Percentiles rank a stretch among this genome's conserved stretches.
Conservation (phyloP, 2,329 filamentous ascomycete species). For the Fusarium sp. region DNA sequence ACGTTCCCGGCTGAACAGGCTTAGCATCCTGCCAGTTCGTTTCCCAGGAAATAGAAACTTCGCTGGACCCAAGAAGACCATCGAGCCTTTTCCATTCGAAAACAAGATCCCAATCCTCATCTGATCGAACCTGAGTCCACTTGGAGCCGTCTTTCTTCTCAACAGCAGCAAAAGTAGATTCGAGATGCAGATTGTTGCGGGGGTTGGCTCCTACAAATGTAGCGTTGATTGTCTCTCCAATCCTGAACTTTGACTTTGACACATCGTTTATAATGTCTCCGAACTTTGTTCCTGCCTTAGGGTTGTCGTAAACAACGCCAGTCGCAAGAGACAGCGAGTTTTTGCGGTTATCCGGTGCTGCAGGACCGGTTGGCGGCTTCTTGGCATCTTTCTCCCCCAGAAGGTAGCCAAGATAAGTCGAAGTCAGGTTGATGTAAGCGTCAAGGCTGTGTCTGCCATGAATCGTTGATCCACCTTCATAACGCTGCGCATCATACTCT, state of each 20-base stretch:
- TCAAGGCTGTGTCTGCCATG: constrained; percentile 12
- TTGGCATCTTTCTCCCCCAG: background rate
- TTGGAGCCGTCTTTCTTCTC: background rate
- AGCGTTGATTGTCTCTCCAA: background rate
- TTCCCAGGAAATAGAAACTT: constrained; percentile 4
- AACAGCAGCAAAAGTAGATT: constrained; percentile 1
- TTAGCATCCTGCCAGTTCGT: constrained; percentile 7
- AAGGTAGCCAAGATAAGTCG: background rate
- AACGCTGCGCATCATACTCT: constrained; percentile 12
- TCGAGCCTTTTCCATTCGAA: constrained; percentile 25
- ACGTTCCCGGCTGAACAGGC: background rate
- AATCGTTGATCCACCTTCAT: constrained; percentile 10
- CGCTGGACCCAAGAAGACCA: constrained; percentile 1
- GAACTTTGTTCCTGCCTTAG: background rate
- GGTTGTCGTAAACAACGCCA: constrained; percentile 15
- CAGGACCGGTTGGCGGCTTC: background rate
- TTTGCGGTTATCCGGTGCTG: background rate
- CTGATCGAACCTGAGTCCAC: constrained; percentile 1
- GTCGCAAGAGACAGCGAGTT: constrained; percentile 6
- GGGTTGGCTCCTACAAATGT: constrained; percentile 9
- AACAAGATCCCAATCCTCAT: constrained; percentile 11
- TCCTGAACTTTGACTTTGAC: background rate
- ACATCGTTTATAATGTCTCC: background rate
- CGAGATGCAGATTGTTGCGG: background rate
- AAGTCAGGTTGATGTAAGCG: constrained; percentile 1